phyloP scores from a whole-genome alignment of 495 filamentous ascomycete species.

The Aspergillus indologenus region DNA sequence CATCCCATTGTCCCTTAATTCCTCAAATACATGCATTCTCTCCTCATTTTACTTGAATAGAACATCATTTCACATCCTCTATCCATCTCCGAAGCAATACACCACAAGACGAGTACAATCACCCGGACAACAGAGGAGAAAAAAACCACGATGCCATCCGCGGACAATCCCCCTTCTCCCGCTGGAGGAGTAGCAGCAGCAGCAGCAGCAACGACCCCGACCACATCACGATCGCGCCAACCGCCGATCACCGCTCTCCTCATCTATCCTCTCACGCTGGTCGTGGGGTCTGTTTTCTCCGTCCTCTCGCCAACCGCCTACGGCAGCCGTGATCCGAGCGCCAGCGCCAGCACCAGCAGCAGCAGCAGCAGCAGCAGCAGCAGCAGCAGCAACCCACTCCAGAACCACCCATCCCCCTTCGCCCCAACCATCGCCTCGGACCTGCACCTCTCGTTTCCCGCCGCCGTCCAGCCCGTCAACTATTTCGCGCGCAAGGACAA shows the following conservation, averaged over 20 bases:
- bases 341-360: conserved; percentile 22
- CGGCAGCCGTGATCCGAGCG: neutral
- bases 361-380: conserved; percentile 21
- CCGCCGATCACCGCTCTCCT: conserved; percentile 40
- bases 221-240: conserved; percentile 10
- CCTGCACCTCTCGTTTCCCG: conserved; percentile 24
- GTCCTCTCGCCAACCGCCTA: conserved; percentile 68
- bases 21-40: too few species aligned
- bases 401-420: conserved; percentile 59
- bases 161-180: conserved; percentile 10
- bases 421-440: conserved; percentile 48
- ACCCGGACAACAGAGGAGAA: neutral
- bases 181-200: neutral
- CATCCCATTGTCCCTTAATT: too few species aligned
- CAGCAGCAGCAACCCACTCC: conserved; percentile 22
- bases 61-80: neutral
- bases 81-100: neutral
- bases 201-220: conserved; percentile 4
- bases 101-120: neutral
- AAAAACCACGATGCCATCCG: conserved; percentile 9
- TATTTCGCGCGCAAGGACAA: conserved; percentile 95
- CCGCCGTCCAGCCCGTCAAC: conserved; percentile 46
- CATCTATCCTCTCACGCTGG: conserved; percentile 72
- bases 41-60: too few species aligned
- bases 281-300: conserved; percentile 77